A percentile compares a stretch with the other conserved stretches of the same genome.
Evolutionary conservation across 176 grass and related monocot genomes (phyloP).

Genomic region (Zea mays): Zm-B73-REFERENCE-NAM-5.0 NC_050099.1:4576501-4577000

Average conservation of each 20-base stretch:
- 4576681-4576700: neutral
- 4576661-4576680: neutral
- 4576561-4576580: neutral
- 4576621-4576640: constrained; percentile 23
- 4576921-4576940: constrained; percentile 30
- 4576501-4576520: neutral
- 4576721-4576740: neutral
- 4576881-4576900: constrained; percentile 1
- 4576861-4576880: constrained; percentile 10
- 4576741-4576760: no score
- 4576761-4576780: no score
- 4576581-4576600: constrained; percentile 23
- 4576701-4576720: constrained; percentile 13
- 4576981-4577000: constrained; percentile 29
- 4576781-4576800: no score
- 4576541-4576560: neutral
- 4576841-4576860: neutral
- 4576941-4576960: constrained; percentile 42
- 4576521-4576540: neutral
- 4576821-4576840: neutral
- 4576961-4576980: constrained; percentile 51
- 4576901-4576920: constrained; percentile 15
- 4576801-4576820: no score
- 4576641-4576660: neutral
- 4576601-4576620: neutral